Evolutionary conservation across 495 filamentous ascomycete species (phyloP), one percentile per base, ranked within the genome.

Genomic region (Talaromyces trachyspermus): DNA sequence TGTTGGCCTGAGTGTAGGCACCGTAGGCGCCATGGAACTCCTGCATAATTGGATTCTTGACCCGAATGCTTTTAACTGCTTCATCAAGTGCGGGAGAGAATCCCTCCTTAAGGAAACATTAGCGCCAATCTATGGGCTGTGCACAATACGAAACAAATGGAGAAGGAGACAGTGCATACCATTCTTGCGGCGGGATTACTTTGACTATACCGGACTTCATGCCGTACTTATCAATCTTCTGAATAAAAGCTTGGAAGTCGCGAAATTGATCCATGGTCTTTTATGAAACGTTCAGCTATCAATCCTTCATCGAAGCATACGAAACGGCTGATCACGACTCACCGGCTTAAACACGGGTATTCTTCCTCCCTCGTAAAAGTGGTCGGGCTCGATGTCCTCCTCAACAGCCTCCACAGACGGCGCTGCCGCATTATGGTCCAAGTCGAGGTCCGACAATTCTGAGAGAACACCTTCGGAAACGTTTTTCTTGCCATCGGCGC

Each of bases 151-250:
- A 39, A 19, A 1, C 18, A 26, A 32, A 10, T 23, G 24, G 19
- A 42, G 22, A 43, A 33, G 29, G 18, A 15, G 26, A 9, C 6
- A 44, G 12, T 24, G 23, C 79, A 61, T 74, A 88, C 92, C 92
- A 98, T 81, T 96, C 94, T 57, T 85, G 71, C 2, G 92, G 94
- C 24, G 92, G 90, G 50, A 97, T 81, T 38, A 98, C 85, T 63
- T 97, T 97, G 57, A 96, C 77, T 57, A 98, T 96, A 11, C 92
- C 92, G 11, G 88, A 88, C 66, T 86, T 85, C 92, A 97, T 98
- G 54, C 92, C 92, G 63, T 96, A 94, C 49, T 82, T 81, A 61
- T 97, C 85, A 52, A 97, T 80, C 62, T 85, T 92, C 37, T 81
- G 75, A 71, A 95, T 83, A 66, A 89, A 97, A 50, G 74, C 74